Conservation (phyloP, 441 rosid species). For the Populus tomentosa region DNA sequence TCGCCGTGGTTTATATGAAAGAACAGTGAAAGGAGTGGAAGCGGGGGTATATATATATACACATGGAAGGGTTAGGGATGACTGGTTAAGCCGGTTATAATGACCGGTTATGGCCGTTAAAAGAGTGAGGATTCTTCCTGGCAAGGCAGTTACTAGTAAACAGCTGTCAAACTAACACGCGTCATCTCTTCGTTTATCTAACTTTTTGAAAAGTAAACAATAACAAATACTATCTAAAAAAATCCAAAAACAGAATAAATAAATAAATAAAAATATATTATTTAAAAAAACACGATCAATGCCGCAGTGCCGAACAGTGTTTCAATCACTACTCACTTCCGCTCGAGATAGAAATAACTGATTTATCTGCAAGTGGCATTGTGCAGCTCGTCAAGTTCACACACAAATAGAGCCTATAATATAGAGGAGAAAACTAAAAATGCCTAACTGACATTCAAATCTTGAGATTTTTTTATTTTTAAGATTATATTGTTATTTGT, state of each 20-base stretch:
- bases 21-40: not conserved
- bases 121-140: constrained; percentile 42
- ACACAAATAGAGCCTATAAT: not conserved
- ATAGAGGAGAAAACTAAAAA: not conserved
- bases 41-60: constrained; percentile 31
- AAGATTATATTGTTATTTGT: not conserved
- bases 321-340: constrained; percentile 2
- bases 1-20: constrained; percentile 17
- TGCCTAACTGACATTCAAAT: not conserved
- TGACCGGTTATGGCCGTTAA: constrained; percentile 45
- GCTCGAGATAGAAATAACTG: not conserved
- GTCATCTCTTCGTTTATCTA: constrained; percentile 24
- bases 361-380: constrained; percentile 23
- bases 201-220: not conserved
- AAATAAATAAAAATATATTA: too few relatives aligned
- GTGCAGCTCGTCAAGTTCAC: constrained; percentile 21
- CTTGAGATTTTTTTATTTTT: not conserved
- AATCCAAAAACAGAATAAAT: too few relatives aligned
- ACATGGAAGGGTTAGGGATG: constrained; percentile 48
- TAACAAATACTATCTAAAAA: too few relatives aligned
- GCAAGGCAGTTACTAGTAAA: constrained; percentile 59
- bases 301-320: too few relatives aligned
- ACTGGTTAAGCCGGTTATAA: constrained; percentile 41
- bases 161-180: constrained; percentile 63
- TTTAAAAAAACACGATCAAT: too few relatives aligned